Percentiles rank a stretch among this genome's conserved stretches.
These are phyloP conservation scores for Carex parvula DNA, from an alignment of 176 grass and related monocot genomes.

Conservation along the genomic window DNA sequence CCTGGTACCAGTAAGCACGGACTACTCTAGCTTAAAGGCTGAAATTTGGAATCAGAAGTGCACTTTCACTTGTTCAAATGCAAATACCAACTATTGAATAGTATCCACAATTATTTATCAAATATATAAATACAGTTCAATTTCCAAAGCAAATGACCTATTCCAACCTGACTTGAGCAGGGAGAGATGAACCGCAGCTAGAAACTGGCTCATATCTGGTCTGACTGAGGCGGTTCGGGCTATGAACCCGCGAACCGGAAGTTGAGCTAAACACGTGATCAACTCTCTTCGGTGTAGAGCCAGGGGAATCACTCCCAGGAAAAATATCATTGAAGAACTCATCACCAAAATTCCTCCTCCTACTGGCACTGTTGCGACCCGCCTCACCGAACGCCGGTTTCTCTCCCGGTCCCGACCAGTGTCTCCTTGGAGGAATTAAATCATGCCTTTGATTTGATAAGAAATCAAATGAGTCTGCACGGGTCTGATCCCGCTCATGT, in stretches of 20 bases:
- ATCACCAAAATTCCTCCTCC: slow-evolving; percentile 50
- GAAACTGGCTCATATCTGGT: slow-evolving; percentile 23
- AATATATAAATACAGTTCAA: neutral
- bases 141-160: neutral
- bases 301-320: slow-evolving; percentile 44
- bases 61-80: neutral
- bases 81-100: neutral
- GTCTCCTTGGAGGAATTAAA: slow-evolving; percentile 6
- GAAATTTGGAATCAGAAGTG: neutral
- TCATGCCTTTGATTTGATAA: slow-evolving; percentile 27
- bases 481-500: slow-evolving; percentile 38
- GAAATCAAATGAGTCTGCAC: slow-evolving; percentile 42
- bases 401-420: slow-evolving; percentile 32
- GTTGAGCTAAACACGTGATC: slow-evolving; percentile 48
- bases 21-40: neutral
- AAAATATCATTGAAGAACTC: slow-evolving; percentile 93
- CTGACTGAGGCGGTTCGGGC: slow-evolving; percentile 29
- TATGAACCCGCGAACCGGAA: slow-evolving; percentile 41
- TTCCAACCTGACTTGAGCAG: slow-evolving; percentile 30
- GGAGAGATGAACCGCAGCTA: slow-evolving; percentile 26
- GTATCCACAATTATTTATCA: neutral
- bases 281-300: slow-evolving; percentile 38
- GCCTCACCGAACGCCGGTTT: slow-evolving; percentile 67
- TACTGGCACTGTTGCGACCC: slow-evolving; percentile 39
- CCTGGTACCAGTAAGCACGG: neutral